Conservation (phyloP, 106 monocot species). For the Acorus gramineus region DNA sequence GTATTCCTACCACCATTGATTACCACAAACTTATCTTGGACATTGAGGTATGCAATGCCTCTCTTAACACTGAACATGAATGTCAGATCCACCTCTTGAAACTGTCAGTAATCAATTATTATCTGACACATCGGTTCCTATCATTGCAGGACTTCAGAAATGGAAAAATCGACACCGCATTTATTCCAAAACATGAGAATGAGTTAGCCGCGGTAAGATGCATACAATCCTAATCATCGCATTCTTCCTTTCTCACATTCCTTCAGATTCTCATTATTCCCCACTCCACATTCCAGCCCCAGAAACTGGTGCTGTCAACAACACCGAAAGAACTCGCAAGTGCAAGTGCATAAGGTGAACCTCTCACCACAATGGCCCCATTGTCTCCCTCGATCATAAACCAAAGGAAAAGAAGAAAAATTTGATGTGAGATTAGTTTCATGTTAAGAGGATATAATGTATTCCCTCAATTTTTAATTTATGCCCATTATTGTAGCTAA, state of each 20-base stretch:
- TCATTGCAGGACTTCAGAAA: constrained; percentile 64
- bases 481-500: too few relatives aligned
- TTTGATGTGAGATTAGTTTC: too few relatives aligned
- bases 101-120: neutral
- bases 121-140: constrained; percentile 4
- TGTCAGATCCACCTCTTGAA: neutral
- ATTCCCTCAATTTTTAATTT: too few relatives aligned
- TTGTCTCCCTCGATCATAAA: too few relatives aligned
- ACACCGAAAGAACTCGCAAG: constrained; percentile 22
- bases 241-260: neutral
- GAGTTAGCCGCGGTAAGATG: constrained; percentile 59
- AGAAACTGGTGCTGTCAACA: constrained; percentile 24
- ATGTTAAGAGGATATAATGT: too few relatives aligned
- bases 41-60: constrained; percentile 39
- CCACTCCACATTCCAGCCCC: constrained; percentile 19
- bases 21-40: constrained; percentile 92
- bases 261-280: too few relatives aligned
- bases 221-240: neutral
- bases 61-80: neutral
- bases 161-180: constrained; percentile 80
- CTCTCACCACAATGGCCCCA: too few relatives aligned
- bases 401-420: too few relatives aligned
- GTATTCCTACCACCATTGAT: constrained; percentile 85
- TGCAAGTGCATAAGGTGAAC: neutral
- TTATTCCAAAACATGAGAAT: constrained; percentile 79